Evolutionary conservation across 371 early-diverging fungal species (phyloP), one percentile per base, ranked within the genome.

Genomic region (Haplosporangium sp.): DNA sequence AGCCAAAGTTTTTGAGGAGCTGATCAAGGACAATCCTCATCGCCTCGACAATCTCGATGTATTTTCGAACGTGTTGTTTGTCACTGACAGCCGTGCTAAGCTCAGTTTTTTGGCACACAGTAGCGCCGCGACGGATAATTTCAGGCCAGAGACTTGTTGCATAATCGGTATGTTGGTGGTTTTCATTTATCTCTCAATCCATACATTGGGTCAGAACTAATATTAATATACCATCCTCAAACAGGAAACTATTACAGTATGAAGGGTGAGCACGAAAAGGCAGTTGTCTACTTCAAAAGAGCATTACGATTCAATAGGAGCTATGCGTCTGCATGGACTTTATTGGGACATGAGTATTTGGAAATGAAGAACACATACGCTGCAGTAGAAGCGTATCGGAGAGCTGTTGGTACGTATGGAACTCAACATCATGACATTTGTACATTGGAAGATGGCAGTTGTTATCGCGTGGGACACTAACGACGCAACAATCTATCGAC

Each of bases 341-440:
- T 99, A 62, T 85, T 99, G 69, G 99, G 99, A 2, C 98, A 99
- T 75, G 97, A 98, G 76, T 98, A 95, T 67, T 83, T 98, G 54
- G 97, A 98, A 72, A 60, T 95, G 80, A 95, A 95, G 62, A 94
- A 96, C 62, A 87, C 92, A 2, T 86, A 90, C 37, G 94, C 95
- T 11, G 98, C 98, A 3, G 90, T 98, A 6, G 94, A 95, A 69
- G 92, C 95, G 12, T 99, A 97, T 73, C 84, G 95, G 43, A 83
- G 92, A 46, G 97, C 96, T 0, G 83, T 91, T 14, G 91, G 93
- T 90, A 82, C 73, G 73, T 36, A 14, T 41, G 7, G 29, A 8
- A 43, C 6, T 38, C 55, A 18, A 29, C 29, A 29, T 29, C 29
- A 29, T 29, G 29, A 4, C 29, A 4, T 29, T 29, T 29, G 29